Percentiles rank a stretch among this genome's conserved stretches.
Evolutionary conservation across 2,329 filamentous ascomycete species (phyloP).

Genomic region (Grosmannia clavigera): DNA sequence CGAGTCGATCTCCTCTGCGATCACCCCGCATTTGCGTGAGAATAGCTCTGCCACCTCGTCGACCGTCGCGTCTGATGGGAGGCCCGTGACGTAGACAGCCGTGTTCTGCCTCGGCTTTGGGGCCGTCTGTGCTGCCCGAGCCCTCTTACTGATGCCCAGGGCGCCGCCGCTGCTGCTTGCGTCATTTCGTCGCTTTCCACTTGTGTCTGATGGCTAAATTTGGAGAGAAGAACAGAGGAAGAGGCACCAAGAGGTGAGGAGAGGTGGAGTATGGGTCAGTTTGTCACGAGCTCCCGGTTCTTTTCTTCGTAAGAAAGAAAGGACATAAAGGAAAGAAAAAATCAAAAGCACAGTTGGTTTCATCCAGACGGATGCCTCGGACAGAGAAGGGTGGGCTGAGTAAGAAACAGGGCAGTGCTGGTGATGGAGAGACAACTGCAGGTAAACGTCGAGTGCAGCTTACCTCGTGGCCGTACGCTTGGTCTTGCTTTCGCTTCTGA

Average conservation of each 20-base stretch:
- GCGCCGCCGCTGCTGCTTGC: not conserved
- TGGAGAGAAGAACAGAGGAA: conserved; percentile 1
- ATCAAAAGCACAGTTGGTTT: not conserved
- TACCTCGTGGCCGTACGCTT: conserved; percentile 28
- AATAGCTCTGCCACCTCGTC: conserved; percentile 78
- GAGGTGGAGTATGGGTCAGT: conserved; percentile 1
- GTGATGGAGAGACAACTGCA: not conserved
- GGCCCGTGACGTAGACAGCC: conserved; percentile 80
- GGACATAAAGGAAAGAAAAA: not conserved
- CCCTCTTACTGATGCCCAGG: conserved; percentile 5
- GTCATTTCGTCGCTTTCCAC: conserved; percentile 3
- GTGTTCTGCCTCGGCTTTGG: conserved; percentile 58
- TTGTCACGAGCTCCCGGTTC: conserved; percentile 1
- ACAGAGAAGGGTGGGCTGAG: not conserved
- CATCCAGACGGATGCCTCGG: not conserved
- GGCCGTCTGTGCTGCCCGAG: conserved; percentile 21
- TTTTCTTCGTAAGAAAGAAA: not conserved
- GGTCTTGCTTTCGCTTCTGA: conserved; percentile 30
- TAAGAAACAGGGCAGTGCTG: not conserved
- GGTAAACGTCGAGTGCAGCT: conserved; percentile 18
- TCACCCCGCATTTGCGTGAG: conserved; percentile 72
- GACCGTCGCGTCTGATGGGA: conserved; percentile 66
- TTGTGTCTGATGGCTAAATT: conserved; percentile 2
- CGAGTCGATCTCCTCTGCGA: conserved; percentile 87
- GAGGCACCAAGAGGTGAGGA: conserved; percentile 1